Evolutionary conservation across 2,329 filamentous ascomycete species (phyloP), one percentile per base, ranked within the genome.

Genomic region (Aplosporella prunicola): DNA sequence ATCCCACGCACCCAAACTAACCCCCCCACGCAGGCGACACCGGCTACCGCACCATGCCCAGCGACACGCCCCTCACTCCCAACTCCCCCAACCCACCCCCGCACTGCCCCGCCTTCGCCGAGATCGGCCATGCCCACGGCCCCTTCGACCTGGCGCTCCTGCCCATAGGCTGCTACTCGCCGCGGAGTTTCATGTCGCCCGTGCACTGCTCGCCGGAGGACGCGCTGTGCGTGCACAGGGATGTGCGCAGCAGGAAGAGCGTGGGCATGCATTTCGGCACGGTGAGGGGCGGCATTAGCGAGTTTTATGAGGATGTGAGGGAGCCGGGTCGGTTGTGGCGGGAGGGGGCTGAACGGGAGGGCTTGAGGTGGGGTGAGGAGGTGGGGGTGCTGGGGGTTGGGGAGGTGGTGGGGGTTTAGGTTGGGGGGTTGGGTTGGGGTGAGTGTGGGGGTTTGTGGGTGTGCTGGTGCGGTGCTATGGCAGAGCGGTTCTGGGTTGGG

Each of bases 181-280:
- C 68, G 3, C 52, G 60, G 3, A 51, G 56, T 3, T 55, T 68
- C 34, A 55, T 70, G 46, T 65, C 63, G 5, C 51, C 55, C 2
- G 58, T 69, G 9, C 68, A 72, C 33, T 62, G 62, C 9, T 61
- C 62, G 17, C 66, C 68, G 0, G 66, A 68, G 40, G 67, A 71
- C 43, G 63, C 63, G 5, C 45, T 70, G 1, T 49, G 60, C 18
- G 67, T 71, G 28, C 67, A 71, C 39, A 59, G 60, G 34, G 66
- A 68, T 39, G 48, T 71, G 29, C 55, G 46, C 29, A 66, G 64
- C 36, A 65, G 57, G 49, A 62, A 60, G 44, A 68, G 64, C 20
- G 60, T 72, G 17, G 68, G 64, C 0, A 71, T 71, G 68, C 68
- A 72, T 41, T 71, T 63, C 43, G 68, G 68, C 0, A 70, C 67